A percentile compares a stretch with the other conserved stretches of the same genome.
phyloP scores from a whole-genome alignment of 257 asterid species.

The Salvia rosmarinus region DNA sequence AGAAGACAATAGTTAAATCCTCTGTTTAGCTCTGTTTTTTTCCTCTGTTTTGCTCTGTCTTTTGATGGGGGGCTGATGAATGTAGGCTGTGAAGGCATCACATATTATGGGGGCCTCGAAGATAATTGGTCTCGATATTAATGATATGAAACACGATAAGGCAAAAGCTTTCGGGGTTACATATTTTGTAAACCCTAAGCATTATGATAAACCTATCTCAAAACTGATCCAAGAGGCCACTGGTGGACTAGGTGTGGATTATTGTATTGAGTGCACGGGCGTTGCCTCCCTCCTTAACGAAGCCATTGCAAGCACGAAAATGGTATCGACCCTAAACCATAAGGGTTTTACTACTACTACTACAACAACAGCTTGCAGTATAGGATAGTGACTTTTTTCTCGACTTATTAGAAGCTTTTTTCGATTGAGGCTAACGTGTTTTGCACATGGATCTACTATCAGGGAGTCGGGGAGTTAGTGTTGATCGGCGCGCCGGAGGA shows the following conservation, averaged over 20 bases:
- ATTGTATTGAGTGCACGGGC: constrained; percentile 70
- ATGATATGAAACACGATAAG: constrained; percentile 55
- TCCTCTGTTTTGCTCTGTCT: neutral
- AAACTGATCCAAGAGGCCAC: constrained; percentile 67
- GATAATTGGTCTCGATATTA: constrained; percentile 69
- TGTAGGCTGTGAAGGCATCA: constrained; percentile 68
- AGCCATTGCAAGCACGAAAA: constrained; percentile 71
- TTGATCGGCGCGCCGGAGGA: constrained; percentile 11
- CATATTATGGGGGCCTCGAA: constrained; percentile 59
- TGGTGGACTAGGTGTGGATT: constrained; percentile 74
- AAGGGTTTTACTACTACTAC: neutral
- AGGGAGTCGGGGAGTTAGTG: constrained; percentile 51
- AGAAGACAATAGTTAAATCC: constrained; percentile 6
- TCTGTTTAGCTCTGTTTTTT: neutral
- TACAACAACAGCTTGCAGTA: too few species aligned
- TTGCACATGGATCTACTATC: neutral
- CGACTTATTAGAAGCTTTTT: neutral
- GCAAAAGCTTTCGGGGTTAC: constrained; percentile 66
- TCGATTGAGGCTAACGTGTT: neutral
- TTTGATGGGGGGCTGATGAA: neutral
- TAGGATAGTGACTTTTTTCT: neutral
- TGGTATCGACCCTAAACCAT: constrained; percentile 39
- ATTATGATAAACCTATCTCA: constrained; percentile 52
- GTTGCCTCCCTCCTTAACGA: constrained; percentile 63
- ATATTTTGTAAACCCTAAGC: constrained; percentile 67